A percentile compares a stretch with the other conserved stretches of the same genome.
Conservation (phyloP, 176 grass and related monocot genomes). For the Oryza longistaminata region DNA sequence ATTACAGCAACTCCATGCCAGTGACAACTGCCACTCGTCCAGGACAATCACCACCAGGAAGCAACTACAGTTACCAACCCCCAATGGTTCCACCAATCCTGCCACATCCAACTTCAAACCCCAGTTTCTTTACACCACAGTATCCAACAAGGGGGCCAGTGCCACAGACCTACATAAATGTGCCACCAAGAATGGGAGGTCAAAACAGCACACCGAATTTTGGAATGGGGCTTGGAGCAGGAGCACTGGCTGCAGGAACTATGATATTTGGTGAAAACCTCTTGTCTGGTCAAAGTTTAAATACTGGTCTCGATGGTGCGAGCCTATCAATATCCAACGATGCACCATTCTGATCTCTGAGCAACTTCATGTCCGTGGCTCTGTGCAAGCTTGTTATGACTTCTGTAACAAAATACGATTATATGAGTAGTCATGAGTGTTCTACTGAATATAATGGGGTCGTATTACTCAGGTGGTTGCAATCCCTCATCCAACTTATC, state of each 20-base stretch:
- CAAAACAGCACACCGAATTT: slow-evolving; percentile 43
- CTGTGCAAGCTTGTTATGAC: background rate
- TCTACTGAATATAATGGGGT: slow-evolving; percentile 21
- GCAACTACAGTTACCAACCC: slow-evolving; percentile 37
- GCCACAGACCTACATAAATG: slow-evolving; percentile 71
- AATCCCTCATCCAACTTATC: slow-evolving; percentile 46
- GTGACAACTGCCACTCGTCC: background rate
- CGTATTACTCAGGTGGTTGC: slow-evolving; percentile 26
- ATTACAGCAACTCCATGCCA: slow-evolving; percentile 24
- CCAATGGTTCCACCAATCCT: slow-evolving; percentile 37
- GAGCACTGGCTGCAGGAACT: slow-evolving; percentile 72
- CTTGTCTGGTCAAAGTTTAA: slow-evolving; percentile 55
- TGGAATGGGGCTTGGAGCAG: slow-evolving; percentile 78
- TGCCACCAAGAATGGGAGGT: slow-evolving; percentile 53
- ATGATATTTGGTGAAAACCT: slow-evolving; percentile 82
- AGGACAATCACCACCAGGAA: slow-evolving; percentile 36
- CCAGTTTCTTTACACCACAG: slow-evolving; percentile 42
- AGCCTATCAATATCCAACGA: slow-evolving; percentile 50
- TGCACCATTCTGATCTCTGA: slow-evolving; percentile 51
- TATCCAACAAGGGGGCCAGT: slow-evolving; percentile 41
- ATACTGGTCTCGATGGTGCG: slow-evolving; percentile 38
- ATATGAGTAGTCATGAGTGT: slow-evolving; percentile 16
- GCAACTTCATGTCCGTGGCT: background rate
- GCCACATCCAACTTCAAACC: slow-evolving; percentile 52
- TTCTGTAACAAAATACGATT: slow-evolving; percentile 7